Evolutionary conservation across 345 rosid species (phyloP), one percentile per base, ranked within the genome.

Genomic region (Schrenkiella parvula): DNA sequence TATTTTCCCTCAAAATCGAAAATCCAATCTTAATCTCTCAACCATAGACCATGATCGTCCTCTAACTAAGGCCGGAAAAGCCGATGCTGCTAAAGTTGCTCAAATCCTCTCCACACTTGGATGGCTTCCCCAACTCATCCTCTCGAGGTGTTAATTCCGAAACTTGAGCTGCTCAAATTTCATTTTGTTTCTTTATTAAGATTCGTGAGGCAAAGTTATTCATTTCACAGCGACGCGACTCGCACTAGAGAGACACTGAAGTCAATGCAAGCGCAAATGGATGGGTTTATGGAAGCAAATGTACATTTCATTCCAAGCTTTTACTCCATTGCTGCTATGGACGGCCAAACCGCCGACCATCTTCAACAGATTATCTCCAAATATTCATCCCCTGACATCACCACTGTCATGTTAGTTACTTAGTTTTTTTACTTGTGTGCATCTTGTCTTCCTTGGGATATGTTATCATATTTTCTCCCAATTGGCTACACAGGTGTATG

Each of bases 291-390:
- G 79, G 91, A 84, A 61, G 93, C 97, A 4, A 85, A 87, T 78
- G 84, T 88, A 57, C 91, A 86, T 81, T 89, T 88, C 74, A 78
- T 95, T 61, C 88, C 99, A 0, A 95, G 97, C 83, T 95, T 91
- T 79, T 95, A 95, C 81, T 95, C 97, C 47, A 80, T 95, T 65
- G 93, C 99, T 2, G 96, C 97, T 23, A 87, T 95, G 99, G 97
- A 93, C 65, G 99, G 99, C 26, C 99, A 93, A 78, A 93, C 99
- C 6, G 97, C 97, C 0, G 91, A 85, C 6, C 97, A 88, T 73
- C 90, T 93, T 64, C 96, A 88, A 34, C 83, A 71, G 51, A 78
- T 83, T 72, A 79, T 95, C 79, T 89, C 89, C 68, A 84, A 58
- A 75, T 87, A 87, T 75, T 84, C 97, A 1, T 78, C 74, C 13